Conservation (phyloP, 345 rosid species). For the Punica granatum region DNA sequence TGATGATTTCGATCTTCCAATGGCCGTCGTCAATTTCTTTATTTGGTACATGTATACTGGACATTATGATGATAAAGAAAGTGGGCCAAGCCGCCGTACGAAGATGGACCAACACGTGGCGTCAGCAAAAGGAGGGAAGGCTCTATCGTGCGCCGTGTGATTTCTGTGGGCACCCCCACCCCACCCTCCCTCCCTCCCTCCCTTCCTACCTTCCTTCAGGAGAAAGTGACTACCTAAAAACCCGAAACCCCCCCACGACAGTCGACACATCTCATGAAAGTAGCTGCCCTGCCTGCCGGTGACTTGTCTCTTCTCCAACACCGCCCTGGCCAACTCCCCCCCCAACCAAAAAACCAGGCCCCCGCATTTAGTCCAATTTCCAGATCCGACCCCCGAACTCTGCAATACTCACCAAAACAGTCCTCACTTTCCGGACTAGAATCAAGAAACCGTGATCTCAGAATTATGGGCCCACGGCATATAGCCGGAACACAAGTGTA, state of each 20-base stretch:
- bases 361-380: background rate
- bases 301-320: constrained; percentile 31
- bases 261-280: background rate
- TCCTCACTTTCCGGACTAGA: too few relatives aligned
- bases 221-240: too few relatives aligned
- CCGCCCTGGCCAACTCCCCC: too few relatives aligned
- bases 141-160: constrained; percentile 2
- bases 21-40: too few relatives aligned
- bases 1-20: too few relatives aligned
- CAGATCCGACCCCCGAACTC: background rate
- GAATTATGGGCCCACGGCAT: too few relatives aligned
- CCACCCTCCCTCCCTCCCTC: too few relatives aligned
- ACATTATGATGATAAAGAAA: background rate
- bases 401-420: background rate
- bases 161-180: constrained; percentile 1
- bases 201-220: too few relatives aligned
- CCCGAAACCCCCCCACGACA: constrained; percentile 1
- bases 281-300: constrained; percentile 37
- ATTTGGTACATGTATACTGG: too few relatives aligned
- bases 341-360: too few relatives aligned
- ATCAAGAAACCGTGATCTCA: too few relatives aligned
- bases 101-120: constrained; percentile 11
- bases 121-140: background rate
- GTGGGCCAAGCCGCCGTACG: background rate
- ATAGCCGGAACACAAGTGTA: too few relatives aligned